Base-by-base conservation (phyloP, 2,329 filamentous ascomycete genomes). In the Aureobasidium uvarum region DNA sequence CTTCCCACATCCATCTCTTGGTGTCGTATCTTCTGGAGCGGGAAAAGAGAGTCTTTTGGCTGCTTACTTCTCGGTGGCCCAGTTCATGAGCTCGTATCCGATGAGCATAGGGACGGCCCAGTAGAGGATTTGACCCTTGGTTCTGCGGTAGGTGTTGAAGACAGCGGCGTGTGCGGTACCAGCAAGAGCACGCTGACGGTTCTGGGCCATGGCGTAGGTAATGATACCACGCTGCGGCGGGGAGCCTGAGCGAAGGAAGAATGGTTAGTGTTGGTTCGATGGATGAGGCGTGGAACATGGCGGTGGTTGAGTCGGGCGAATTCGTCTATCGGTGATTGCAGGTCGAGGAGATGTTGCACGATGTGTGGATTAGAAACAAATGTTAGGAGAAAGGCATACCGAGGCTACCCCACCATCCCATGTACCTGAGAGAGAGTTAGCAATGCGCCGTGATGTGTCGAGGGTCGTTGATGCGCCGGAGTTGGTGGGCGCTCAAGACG, bases 71-170 rank as follows among this genome's bases (percentile, higher is more conserved):
- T 96, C 88, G 74, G 86, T 89, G 71, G 95, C 94, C 95, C 95
- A 99, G 77, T 90, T 81, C 89, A 98, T 90, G 71, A 86, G 76
- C 76, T 88, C 86, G 83, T 98, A 99, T 71, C 85, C 92, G 71
- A 84, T 78, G 69, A 95, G 73, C 72, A 96, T 81, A 45, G 93
- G 89, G 67, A 95, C 90, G 31, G 88, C 85, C 79, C 93, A 88
- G 85, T 93, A 99, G 72, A 98, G 87, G 72, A 96, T 87, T 84
- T 98, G 95, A 72, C 84, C 79, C 77, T 87, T 88, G 81, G 89
- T 90, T 74, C 95, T 88, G 79, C 95, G 89, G 85, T 90, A 96
- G 73, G 87, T 89, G 86, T 99, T 99, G 89, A 98, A 98, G 83
- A 98, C 81, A 75, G 93, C 94, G 71, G 89, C 90, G 79, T 94